Evolutionary conservation across 2,329 filamentous ascomycete genomes (phyloP), one percentile per base, ranked within the genome.

Genomic region (Arthrobotrys pseudoclavata): DNA sequence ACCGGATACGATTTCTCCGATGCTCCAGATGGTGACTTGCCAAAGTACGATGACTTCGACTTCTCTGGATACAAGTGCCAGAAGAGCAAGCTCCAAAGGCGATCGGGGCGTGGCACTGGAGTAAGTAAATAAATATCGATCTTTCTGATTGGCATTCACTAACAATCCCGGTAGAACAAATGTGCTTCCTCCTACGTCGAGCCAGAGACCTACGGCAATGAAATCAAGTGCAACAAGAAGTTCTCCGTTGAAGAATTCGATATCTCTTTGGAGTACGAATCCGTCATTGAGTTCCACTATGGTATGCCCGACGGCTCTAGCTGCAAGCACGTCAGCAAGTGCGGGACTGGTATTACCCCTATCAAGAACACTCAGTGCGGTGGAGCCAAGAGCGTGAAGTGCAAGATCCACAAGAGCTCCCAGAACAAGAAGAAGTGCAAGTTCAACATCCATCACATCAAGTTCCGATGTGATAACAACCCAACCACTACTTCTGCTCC

Each of bases 281-380:
- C 95, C 84, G 90, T 89, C 81, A 85, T 98, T 67, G 90, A 95
- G 84, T 93, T 97, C 86, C 88, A 92, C 86, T 97, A 95, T 85
- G 88, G 87, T 82, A 97, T 97, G 93, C 88, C 89, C 1, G 92
- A 95, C 83, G 92, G 92, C 81, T 90, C 89, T 13, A 88, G 84
- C 76, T 98, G 95, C 90, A 95, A 92, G 86, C 91, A 96, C 82
- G 89, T 89, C 79, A 86, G 88, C 80, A 83, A 86, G 64, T 96
- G 93, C 88, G 88, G 87, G 79, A 86, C 87, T 69, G 85, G 87
- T 15, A 92, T 92, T 82, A 90, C 89, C 74, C 88, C 87, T 55
- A 87, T 97, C 81, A 85, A 89, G 85, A 97, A 97, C 88, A 89
- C 86, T 78, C 93, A 97, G 87, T 98, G 95, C 84, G 95, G 94